Evolutionary conservation across 2,329 filamentous ascomycete species (phyloP).

Genomic region (Phyllosticta capitalensis): DNA sequence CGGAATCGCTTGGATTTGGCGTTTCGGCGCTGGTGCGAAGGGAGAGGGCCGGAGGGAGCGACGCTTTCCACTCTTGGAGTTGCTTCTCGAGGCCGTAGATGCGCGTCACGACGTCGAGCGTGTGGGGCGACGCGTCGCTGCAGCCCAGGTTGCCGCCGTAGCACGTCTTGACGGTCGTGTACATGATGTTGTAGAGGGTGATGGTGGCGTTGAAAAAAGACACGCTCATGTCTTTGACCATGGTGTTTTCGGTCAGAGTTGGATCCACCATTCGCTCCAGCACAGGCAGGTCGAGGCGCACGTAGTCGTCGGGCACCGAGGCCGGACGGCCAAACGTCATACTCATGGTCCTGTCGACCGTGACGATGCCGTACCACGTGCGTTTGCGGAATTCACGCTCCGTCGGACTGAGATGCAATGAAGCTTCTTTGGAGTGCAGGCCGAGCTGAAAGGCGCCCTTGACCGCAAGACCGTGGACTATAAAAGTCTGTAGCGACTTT

Average conservation of each 20-base stretch:
- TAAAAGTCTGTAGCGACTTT: conserved; percentile 46
- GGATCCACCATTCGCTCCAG: conserved; percentile 11
- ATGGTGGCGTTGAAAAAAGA: conserved; percentile 28
- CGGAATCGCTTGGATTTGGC: neutral
- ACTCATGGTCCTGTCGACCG: conserved; percentile 41
- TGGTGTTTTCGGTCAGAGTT: conserved; percentile 1
- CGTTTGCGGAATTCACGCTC: conserved; percentile 41
- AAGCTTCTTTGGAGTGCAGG: conserved; percentile 37
- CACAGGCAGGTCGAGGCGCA: conserved; percentile 31
- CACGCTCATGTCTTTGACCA: conserved; percentile 11
- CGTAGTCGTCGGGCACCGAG: conserved; percentile 36
- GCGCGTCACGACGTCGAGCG: conserved; percentile 21
- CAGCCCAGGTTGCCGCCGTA: conserved; percentile 33
- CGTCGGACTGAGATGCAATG: conserved; percentile 27
- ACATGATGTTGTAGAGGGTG: conserved; percentile 24
- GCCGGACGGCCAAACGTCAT: conserved; percentile 44
- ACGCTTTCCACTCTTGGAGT: conserved; percentile 29
- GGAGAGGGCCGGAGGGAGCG: conserved; percentile 23
- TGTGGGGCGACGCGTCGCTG: conserved; percentile 13
- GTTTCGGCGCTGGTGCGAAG: neutral
- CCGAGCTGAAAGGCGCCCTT: conserved; percentile 44
- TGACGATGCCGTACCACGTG: conserved; percentile 42
- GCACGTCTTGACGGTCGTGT: conserved; percentile 20
- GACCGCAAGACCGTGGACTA: conserved; percentile 43
- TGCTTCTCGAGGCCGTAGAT: conserved; percentile 31